Base-by-base conservation (phyloP, 345 rosid species). In the Angophora floribunda region DNA sequence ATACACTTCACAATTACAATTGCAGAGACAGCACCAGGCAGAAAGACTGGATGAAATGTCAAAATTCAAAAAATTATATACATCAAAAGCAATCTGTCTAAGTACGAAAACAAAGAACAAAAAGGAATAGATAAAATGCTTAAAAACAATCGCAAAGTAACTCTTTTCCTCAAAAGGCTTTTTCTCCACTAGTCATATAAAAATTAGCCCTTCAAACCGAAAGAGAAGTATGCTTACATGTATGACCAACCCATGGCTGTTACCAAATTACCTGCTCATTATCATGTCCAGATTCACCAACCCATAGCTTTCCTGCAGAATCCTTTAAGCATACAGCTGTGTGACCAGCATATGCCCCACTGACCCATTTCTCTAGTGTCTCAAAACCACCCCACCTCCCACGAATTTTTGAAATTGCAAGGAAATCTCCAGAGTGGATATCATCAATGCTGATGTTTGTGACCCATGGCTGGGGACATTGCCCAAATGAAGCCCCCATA, bases 281-380 rank as follows among this genome's bases (percentile, higher is more conserved):
- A 90, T 98, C 99, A 87, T 98, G 94, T 63, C 99, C 99, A 15
- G 99, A 98, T 92, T 98, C 99, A 89, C 96, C 98, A 88, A 98
- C 95, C 99, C 99, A 98, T 11, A 98, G 90, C 91, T 95, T 97
- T 88, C 99, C 99, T 89, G 96, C 94, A 86, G 97, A 93, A 92
- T 98, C 99, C 94, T 92, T 95, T 45, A 98, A 91, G 90, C 97
- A 97, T 89, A 98, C 92, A 92, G 99, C 99, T 88, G 94, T 86
- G 90, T 97, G 99, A 85, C 99, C 99, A 90, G 99, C 99, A 93
- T 96, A 98, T 49, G 99, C 92, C 89, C 99, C 99, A 85, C 97
- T 98, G 51, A 98, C 99, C 99, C 99, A 97, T 93, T 98, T 98
- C 95, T 98, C 99, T 61, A 98, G 90, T 52, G 99, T 98, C 94